Base-by-base conservation (phyloP, 352 stramenopile genomes). In the Globisporangium cystogenes region DNA sequence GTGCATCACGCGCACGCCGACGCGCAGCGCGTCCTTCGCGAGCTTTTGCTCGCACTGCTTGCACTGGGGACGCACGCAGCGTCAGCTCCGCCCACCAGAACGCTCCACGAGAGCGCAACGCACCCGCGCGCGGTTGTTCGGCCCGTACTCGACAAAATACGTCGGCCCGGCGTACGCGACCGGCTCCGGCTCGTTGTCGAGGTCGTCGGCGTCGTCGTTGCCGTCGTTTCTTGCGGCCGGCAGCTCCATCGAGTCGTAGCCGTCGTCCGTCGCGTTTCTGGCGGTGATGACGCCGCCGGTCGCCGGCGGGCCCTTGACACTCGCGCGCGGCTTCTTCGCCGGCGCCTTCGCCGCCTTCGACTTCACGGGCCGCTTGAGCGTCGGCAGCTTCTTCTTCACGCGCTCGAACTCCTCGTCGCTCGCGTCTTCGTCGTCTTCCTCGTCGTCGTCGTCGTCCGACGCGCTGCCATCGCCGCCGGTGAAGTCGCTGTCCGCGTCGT, bases 1-100 rank as follows among this genome's bases (percentile, higher is more conserved):
- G 56, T 94, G 81, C 15, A 65, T 71, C 7, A 94, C 70, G 20
- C 60, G 50, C 20, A 94, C 56, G 7, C 75, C 74, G 4, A 94
- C 60, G 21, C 78, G 77, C 20, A 94, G 29, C 0, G 53, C 36
- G 20, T 64, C 74, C 11, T 60, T 64, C 15, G 46, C 31, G 5
- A 94, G 46, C 51, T 86, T 88, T 31, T 77, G 29, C 31, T 94
- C 83, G 43, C 83, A 94, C 37, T 65, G 80, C 48, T 92, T 92
- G 53, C 83, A 94, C 81, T 91, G 41, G 15, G 44, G 12, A 36
- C 31, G 44, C 8, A 8, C 11, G 20, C 14, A 48, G n/a, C n/a
- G n/a, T n/a, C n/a, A n/a, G n/a, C n/a, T n/a, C n/a, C n/a, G n/a
- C n/a, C n/a, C n/a, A n/a, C n/a, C n/a, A n/a, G n/a, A n/a, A n/a